Conservation (phyloP, 2,329 filamentous ascomycete genomes). For the Cadophora gregata region DNA sequence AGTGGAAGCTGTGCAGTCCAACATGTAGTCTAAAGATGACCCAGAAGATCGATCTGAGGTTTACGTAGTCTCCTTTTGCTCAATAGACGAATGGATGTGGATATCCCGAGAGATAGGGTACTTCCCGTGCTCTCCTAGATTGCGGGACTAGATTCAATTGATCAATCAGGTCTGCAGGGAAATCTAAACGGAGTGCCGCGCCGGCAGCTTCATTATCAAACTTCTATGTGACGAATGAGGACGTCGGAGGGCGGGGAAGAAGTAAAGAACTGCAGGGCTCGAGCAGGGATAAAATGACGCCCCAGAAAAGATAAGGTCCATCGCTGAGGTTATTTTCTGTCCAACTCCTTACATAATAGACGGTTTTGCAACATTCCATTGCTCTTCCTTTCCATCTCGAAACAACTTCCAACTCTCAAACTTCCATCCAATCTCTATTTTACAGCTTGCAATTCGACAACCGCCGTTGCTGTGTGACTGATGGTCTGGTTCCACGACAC, state of each 20-base stretch:
- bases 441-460: constrained; percentile 16
- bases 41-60: neutral
- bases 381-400: constrained; percentile 3
- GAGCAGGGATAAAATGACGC: constrained; percentile 6
- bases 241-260: neutral
- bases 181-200: constrained; percentile 3
- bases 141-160: neutral
- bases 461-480: constrained; percentile 7
- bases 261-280: constrained; percentile 12
- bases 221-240: constrained; percentile 7
- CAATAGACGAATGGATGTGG: neutral
- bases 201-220: constrained; percentile 3
- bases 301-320: constrained; percentile 23
- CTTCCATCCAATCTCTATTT: constrained; percentile 17
- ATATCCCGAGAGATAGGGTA: constrained; percentile 1
- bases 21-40: neutral
- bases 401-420: constrained; percentile 2
- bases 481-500: constrained; percentile 6
- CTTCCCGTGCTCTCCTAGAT: neutral
- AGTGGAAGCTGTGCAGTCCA: neutral
- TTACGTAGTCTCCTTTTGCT: neutral
- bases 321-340: constrained; percentile 16
- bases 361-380: constrained; percentile 17
- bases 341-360: constrained; percentile 23
- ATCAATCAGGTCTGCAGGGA: constrained; percentile 12